A percentile compares a stretch with the other conserved stretches of the same genome.
phyloP scores from a whole-genome alignment of 2,329 filamentous ascomycete species.

The Chaetomium olivaceum region DNA sequence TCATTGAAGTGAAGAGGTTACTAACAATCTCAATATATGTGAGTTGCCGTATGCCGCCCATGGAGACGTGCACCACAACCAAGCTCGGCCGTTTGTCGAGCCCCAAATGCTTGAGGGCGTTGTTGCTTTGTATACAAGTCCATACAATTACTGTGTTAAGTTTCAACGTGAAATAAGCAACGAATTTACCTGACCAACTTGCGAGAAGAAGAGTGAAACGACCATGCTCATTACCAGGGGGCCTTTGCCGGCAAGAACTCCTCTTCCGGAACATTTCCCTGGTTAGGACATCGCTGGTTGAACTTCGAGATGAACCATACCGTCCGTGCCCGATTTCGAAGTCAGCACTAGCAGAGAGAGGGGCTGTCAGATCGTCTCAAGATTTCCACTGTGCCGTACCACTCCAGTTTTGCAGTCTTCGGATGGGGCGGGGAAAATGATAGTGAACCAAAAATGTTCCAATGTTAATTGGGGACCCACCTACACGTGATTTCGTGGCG shows the following conservation, averaged over 20 bases:
- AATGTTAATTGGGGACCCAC: not conserved
- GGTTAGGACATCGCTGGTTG: not conserved
- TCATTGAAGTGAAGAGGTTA: not conserved
- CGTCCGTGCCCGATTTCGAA: not conserved
- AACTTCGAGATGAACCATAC: not conserved
- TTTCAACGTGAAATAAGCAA: too few relatives aligned
- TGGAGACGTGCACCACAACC: too few relatives aligned
- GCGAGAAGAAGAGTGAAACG: not conserved
- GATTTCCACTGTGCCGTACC: not conserved
- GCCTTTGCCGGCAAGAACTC: not conserved
- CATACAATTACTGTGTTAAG: too few relatives aligned
- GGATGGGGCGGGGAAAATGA: not conserved
- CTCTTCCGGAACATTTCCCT: not conserved
- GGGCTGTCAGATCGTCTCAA: not conserved
- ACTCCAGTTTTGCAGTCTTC: not conserved
- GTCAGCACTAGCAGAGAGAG: not conserved
- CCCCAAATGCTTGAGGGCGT: too few relatives aligned
- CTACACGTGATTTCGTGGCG: conserved; percentile 26
- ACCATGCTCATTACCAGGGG: not conserved
- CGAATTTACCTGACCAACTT: too few relatives aligned
- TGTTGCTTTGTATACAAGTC: too few relatives aligned
- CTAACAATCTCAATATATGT: too few relatives aligned
- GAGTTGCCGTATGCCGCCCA: not conserved
- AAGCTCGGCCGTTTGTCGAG: too few relatives aligned
- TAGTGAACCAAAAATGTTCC: not conserved